Evolutionary conservation across 164 flowering plant genomes (phyloP).

Genomic region (Nymphaea colorata): DNA sequence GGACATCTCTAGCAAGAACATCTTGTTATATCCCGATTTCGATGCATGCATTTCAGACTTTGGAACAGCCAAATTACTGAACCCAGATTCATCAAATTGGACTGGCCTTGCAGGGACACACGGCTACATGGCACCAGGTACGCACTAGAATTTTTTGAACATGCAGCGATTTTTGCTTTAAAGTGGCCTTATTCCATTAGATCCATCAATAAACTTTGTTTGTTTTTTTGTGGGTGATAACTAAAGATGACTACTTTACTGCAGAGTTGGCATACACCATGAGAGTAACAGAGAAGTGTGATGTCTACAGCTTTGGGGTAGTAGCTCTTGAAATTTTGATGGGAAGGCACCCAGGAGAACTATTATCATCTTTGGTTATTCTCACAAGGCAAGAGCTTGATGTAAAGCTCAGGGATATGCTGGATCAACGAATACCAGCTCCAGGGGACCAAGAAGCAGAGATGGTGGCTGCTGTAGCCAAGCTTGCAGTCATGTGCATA

Average conservation of each 20-base stretch:
- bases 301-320: slow-evolving; percentile 69
- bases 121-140: slow-evolving; percentile 91
- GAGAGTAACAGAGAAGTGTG: slow-evolving; percentile 47
- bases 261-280: slow-evolving; percentile 52
- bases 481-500: slow-evolving; percentile 41
- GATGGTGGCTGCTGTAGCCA: slow-evolving; percentile 27
- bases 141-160: not conserved
- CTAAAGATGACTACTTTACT: not conserved
- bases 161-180: not conserved
- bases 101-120: slow-evolving; percentile 37
- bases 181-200: no score
- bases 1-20: slow-evolving; percentile 70
- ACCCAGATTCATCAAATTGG: slow-evolving; percentile 28
- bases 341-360: slow-evolving; percentile 64
- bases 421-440: slow-evolving; percentile 40
- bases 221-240: not conserved
- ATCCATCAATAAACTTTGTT: not conserved
- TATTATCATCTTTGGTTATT: slow-evolving; percentile 4
- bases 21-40: slow-evolving; percentile 63
- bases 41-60: slow-evolving; percentile 84
- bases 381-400: not conserved
- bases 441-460: slow-evolving; percentile 39
- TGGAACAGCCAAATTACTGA: slow-evolving; percentile 71
- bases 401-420: slow-evolving; percentile 16
- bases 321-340: slow-evolving; percentile 49